Conservation (phyloP, 345 rosid genomes). For the Anastatica hierochuntica region DNA sequence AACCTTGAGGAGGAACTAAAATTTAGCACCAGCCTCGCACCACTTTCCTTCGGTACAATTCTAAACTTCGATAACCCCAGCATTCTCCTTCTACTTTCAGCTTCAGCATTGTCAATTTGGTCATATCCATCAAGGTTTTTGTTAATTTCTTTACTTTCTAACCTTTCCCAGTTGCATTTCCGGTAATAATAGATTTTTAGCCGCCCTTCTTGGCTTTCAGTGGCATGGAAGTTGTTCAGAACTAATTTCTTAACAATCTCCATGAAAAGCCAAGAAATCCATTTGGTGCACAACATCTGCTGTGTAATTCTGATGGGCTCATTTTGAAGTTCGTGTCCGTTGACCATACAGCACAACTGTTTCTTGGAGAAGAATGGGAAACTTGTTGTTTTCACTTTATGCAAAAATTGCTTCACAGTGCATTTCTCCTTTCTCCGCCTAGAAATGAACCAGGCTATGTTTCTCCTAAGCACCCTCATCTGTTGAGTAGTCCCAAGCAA, state of each 20-base stretch:
- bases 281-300: constrained; percentile 38
- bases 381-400: constrained; percentile 40
- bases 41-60: constrained; percentile 55
- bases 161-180: constrained; percentile 55
- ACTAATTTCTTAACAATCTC: constrained; percentile 55
- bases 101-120: constrained; percentile 34
- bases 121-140: constrained; percentile 33
- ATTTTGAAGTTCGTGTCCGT: constrained; percentile 19
- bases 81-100: constrained; percentile 26
- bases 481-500: constrained; percentile 60
- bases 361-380: constrained; percentile 43
- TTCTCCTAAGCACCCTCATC: constrained; percentile 54
- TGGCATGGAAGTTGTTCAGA: constrained; percentile 64
- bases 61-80: constrained; percentile 66
- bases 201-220: constrained; percentile 70
- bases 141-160: constrained; percentile 31
- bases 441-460: constrained; percentile 53
- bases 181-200: constrained; percentile 50
- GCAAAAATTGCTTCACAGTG: constrained; percentile 49
- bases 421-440: constrained; percentile 63
- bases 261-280: constrained; percentile 78
- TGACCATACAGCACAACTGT: constrained; percentile 23
- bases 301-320: constrained; percentile 32
- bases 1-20: constrained; percentile 48
- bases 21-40: constrained; percentile 58